phyloP scores from a whole-genome alignment of 257 asterid genomes.

The Nicotiana obtusifolia region DNA sequence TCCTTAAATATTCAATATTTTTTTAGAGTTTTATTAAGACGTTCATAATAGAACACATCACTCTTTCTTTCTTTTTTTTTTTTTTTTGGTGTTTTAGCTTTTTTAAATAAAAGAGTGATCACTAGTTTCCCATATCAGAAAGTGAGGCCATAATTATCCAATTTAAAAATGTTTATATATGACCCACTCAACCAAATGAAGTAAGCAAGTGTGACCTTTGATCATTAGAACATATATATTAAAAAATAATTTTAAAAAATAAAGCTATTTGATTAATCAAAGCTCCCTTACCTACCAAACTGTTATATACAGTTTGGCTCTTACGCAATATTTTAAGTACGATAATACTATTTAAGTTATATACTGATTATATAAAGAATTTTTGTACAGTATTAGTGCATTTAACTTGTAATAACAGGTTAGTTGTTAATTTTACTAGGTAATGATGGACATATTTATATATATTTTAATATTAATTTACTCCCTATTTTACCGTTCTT shows the following conservation, averaged over 20 bases:
- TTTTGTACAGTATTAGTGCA: too few relatives aligned
- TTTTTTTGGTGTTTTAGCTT: not conserved
- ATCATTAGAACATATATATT: not conserved
- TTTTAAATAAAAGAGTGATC: not conserved
- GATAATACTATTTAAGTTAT: too few relatives aligned
- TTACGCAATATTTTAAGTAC: not conserved
- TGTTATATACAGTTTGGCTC: not conserved
- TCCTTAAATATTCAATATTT: too few relatives aligned
- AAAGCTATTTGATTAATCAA: not conserved
- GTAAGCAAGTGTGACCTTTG: not conserved
- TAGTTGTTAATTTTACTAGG: too few relatives aligned
- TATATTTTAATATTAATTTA: too few relatives aligned
- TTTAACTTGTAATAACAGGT: too few relatives aligned
- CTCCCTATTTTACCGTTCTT: too few relatives aligned
- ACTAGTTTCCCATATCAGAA: not conserved
- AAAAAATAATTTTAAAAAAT: too few relatives aligned
- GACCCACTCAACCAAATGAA: conserved; percentile 1
- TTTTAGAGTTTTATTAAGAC: not conserved
- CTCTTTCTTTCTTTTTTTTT: too few relatives aligned
- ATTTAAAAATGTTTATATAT: not conserved
- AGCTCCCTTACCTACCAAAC: not conserved
- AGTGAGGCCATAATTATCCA: not conserved
- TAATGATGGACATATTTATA: too few relatives aligned
- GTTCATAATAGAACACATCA: not conserved
- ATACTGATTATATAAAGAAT: too few relatives aligned